phyloP scores from a whole-genome alignment of 2,329 filamentous ascomycete genomes.

The Fusarium nelsonii region DNA sequence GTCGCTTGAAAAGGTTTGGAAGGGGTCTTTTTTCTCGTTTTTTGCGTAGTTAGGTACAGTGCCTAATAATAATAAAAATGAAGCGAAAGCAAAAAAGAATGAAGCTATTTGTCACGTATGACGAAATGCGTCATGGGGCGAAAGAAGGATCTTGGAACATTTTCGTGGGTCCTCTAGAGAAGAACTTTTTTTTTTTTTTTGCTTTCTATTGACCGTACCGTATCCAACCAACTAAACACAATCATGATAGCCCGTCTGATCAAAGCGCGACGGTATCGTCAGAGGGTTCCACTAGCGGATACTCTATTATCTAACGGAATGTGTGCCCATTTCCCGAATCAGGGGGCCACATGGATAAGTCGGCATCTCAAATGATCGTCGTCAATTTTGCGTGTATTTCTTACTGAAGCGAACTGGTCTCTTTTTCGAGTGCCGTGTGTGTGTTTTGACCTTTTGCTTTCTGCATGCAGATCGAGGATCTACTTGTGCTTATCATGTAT shows the following conservation, averaged over 20 bases:
- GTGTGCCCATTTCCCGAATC: constrained; percentile 43
- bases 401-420: no score
- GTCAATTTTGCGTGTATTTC: constrained; percentile 23
- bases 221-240: not conserved
- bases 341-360: constrained; percentile 46
- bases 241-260: constrained; percentile 18
- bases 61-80: no score
- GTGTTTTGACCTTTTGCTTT: constrained; percentile 1
- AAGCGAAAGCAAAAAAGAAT: constrained; percentile 3
- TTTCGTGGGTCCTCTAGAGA: constrained; percentile 19
- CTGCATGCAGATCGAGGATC: not conserved
- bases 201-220: no score
- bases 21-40: not conserved
- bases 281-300: constrained; percentile 36
- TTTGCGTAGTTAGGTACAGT: no score
- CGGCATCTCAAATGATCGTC: constrained; percentile 40
- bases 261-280: constrained; percentile 30
- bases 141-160: constrained; percentile 37
- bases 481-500: not conserved
- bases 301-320: constrained; percentile 50
- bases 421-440: constrained; percentile 1
- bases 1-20: not conserved
- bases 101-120: constrained; percentile 45
- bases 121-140: constrained; percentile 28
- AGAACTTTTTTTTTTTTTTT: not conserved